Conservation (phyloP, 495 filamentous ascomycete genomes). For the Podospora fimiseda region DNA sequence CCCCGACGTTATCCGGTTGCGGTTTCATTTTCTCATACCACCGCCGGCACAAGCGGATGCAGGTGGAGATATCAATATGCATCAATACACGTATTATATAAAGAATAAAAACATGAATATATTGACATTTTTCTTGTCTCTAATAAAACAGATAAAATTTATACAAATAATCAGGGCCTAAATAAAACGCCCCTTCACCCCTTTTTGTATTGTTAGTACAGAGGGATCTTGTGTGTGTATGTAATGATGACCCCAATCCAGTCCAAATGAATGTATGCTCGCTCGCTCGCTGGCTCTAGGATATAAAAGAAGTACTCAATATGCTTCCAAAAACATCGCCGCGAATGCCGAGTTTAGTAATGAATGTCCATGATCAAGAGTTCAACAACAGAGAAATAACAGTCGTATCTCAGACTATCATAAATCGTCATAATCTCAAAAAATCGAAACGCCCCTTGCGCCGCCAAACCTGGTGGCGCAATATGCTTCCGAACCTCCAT, state of each 20-base stretch:
- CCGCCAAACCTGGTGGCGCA: too few species aligned
- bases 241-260: neutral
- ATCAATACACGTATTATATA: too few species aligned
- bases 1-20: slow-evolving; percentile 1
- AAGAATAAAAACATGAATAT: neutral
- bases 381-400: too few species aligned
- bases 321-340: neutral
- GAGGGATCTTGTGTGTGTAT: neutral
- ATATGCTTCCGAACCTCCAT: too few species aligned
- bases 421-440: too few species aligned
- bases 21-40: neutral
- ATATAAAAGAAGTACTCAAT: neutral
- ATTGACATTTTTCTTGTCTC: neutral
- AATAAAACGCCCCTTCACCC: neutral
- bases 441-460: too few species aligned
- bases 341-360: neutral
- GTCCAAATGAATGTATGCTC: neutral
- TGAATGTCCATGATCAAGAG: too few species aligned
- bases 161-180: neutral
- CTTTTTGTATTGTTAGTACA: neutral
- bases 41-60: neutral
- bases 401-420: neutral
- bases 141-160: neutral
- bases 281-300: neutral
- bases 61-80: neutral